Base-by-base conservation (phyloP, 176 grass and related monocot species). In the Oropetium thomaeum region DNA sequence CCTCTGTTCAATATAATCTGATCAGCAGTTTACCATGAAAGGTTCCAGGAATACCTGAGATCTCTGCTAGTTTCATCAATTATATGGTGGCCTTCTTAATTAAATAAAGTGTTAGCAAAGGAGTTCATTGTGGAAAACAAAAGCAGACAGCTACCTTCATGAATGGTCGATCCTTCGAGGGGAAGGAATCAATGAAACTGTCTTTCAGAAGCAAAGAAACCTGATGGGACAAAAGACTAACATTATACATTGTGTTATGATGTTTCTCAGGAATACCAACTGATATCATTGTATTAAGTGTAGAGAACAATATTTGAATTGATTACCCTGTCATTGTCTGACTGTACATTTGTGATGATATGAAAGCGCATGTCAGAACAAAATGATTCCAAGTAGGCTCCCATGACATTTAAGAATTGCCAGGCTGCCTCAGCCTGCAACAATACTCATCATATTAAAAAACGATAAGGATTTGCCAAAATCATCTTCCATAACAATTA, bases 141-240 rank as follows among this genome's bases (percentile, higher is more conserved):
- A 78, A 39, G 53, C 27, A 62, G 53, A 61, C 39, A 67, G 65
- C 2, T 79, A 98, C 96, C 96, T 92, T 94, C 69, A 98, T 77
- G 74, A 98, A 98, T 52, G 84, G 84, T n/a, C 82, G 91, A 73
- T 98, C 96, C 23, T 72, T 94, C 2, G 23, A 28, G 25, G 87
- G 82, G 58, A 98, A 98, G 15, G 91, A 98, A 78, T 98, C 96
- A 41, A 98, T 74, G 83, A 92, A 98, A 86, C 91, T 98, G 75
- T 98, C 96, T 66, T 98, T 98, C 16, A 98, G 91, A 68, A 98
- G 91, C 74, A 98, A 88, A 44, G 91, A 98, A 53, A 98, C 96
- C 96, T 98, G 73, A 78, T 71, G 38, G 65, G 20, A 82, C 31
- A 75, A 65, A 62, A 87, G 22, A 74, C 26, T 48, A 77, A 62